Base-by-base conservation (phyloP, 371 early-diverging fungal genomes). In the Rhizopus sp. region DNA sequence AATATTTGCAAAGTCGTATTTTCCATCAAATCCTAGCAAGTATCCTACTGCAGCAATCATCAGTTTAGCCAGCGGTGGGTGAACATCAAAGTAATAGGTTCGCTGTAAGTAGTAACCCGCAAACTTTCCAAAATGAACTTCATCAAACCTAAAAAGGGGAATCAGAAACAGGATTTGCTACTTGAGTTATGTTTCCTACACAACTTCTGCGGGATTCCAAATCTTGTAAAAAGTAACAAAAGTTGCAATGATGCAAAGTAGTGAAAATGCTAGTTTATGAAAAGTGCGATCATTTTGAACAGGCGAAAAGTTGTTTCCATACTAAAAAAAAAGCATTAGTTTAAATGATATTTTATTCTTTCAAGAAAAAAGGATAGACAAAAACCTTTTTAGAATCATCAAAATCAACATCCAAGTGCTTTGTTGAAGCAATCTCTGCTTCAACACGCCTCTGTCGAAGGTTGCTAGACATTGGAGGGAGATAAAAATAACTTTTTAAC, bases 61-160 rank as follows among this genome's bases (percentile, higher is more conserved):
- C 76, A 99, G 66, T 72, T 99, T 99, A 23, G 99, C 99, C 40
- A 99, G 82, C 4, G 99, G 99, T 37, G 99, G 99, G 68, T 99
- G 99, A 13, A 99, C 99, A 73, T 99, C 99, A 80, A 99, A 99
- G 76, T 91, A 99, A 79, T 96, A 99, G 45, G 88, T 84, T 30
- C 97, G 75, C 9, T 88, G 82, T 39, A 99, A 69, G 66, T 99
- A 99, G 76, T 90, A 95, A 13, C 91, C 87, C 10, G 98, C 93
- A 81, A 99, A 99, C 72, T 99, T 99, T 50, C 99, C 99, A 87
- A 99, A 99, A 72, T 99, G 99, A 15, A 99, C 99, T 77, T 99
- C 99, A 77, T 88, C 87, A 65, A 87, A 88, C 2, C 87, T 86
- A 32, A 8, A n/a, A n/a, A 38, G 30, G 12, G 23, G 13, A 17